phyloP scores from a whole-genome alignment of 345 rosid genomes.

The Turritis glabra region DNA sequence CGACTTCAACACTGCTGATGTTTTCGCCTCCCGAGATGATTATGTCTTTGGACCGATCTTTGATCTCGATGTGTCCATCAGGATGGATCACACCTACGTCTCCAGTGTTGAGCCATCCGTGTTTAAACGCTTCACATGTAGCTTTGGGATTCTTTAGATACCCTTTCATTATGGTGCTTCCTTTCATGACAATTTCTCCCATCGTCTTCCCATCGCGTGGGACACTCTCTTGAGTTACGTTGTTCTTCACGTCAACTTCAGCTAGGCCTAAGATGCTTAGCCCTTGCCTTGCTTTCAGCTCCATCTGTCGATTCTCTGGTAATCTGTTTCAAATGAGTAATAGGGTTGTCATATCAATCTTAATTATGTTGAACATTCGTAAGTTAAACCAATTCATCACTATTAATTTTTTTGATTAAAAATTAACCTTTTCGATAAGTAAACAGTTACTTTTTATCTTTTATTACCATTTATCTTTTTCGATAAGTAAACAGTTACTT shows the following conservation, averaged over 20 bases:
- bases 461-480: no score
- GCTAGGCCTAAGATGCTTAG: constrained; percentile 40
- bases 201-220: constrained; percentile 55
- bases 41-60: constrained; percentile 64
- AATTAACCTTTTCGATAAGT: no score
- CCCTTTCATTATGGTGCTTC: constrained; percentile 59
- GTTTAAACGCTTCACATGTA: constrained; percentile 52
- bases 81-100: constrained; percentile 56
- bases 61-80: constrained; percentile 54
- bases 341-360: background rate
- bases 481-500: no score
- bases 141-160: constrained; percentile 50
- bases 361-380: background rate
- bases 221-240: constrained; percentile 49
- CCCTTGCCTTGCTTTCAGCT: constrained; percentile 34
- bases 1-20: constrained; percentile 64
- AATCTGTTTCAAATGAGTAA: background rate
- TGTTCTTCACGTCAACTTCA: constrained; percentile 57
- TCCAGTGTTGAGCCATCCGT: constrained; percentile 64
- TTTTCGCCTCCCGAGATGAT: constrained; percentile 74
- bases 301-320: constrained; percentile 23
- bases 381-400: background rate
- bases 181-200: constrained; percentile 64
- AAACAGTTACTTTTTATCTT: no score
- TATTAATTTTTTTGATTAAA: background rate